Evolutionary conservation across 768 basidiomycete species (phyloP).

Genomic region (Boletus rex-veris): DNA sequence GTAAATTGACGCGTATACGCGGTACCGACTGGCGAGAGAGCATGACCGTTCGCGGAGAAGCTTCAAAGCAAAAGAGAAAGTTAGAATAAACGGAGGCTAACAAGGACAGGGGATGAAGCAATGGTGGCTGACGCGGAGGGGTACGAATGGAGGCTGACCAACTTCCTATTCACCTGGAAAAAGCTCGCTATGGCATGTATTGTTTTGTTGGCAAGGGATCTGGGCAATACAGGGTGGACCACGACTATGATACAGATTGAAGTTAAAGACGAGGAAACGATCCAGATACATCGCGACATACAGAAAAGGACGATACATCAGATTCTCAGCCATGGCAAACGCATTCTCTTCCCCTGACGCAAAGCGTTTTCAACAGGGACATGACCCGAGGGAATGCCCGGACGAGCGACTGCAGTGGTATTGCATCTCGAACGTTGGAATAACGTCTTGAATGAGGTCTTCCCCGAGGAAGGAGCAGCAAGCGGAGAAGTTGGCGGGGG

Average conservation of each 20-base stretch:
- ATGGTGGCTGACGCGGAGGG: slow-evolving; percentile 18
- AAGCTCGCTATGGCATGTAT: neutral
- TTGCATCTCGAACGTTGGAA: slow-evolving; percentile 30
- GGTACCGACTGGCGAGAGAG: slow-evolving; percentile 14
- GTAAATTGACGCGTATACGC: slow-evolving; percentile 19
- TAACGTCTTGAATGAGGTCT: slow-evolving; percentile 22
- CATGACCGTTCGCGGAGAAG: slow-evolving; percentile 16
- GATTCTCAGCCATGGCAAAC: slow-evolving; percentile 31
- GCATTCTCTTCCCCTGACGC: slow-evolving; percentile 28
- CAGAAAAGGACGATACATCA: slow-evolving; percentile 20
- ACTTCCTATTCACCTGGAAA: neutral
- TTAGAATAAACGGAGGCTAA: slow-evolving; percentile 8
- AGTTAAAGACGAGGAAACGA: slow-evolving; percentile 8
- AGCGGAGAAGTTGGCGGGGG: slow-evolving; percentile 9
- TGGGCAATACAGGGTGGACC: neutral
- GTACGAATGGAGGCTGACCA: slow-evolving; percentile 22
- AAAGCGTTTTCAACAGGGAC: slow-evolving; percentile 19
- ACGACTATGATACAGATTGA: slow-evolving; percentile 7
- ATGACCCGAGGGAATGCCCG: slow-evolving; percentile 15
- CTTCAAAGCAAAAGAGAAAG: slow-evolving; percentile 6
- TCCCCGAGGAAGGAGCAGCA: slow-evolving; percentile 14
- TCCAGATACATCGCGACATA: slow-evolving; percentile 24
- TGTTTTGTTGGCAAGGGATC: neutral
- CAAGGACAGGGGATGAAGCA: neutral
- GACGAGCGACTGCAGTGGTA: slow-evolving; percentile 11